Evolutionary conservation across 495 filamentous ascomycete species (phyloP).

Genomic region (Emericellopsis terricola): DNA sequence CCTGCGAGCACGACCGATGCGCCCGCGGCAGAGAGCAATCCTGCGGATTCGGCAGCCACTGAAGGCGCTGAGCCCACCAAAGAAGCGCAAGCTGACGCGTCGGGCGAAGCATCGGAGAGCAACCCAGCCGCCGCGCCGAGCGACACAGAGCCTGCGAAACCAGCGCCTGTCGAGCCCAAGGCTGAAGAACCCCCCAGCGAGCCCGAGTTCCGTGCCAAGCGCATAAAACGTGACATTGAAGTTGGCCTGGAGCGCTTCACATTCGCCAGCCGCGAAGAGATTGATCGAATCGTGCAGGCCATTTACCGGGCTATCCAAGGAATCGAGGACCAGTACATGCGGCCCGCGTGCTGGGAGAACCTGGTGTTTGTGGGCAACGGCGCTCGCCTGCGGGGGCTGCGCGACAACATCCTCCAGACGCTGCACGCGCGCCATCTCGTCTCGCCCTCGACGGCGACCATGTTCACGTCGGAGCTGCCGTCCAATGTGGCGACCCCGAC

Average conservation of each 20-base stretch:
- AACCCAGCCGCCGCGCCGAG: background rate
- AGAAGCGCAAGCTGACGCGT: background rate
- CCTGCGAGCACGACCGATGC: slow-evolving; percentile 10
- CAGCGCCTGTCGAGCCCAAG: background rate
- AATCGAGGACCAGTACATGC: slow-evolving; percentile 61
- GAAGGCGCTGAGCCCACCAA: background rate
- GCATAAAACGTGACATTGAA: slow-evolving; percentile 55
- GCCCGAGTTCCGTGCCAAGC: slow-evolving; percentile 18
- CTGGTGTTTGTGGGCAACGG: slow-evolving; percentile 81
- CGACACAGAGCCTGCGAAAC: no score
- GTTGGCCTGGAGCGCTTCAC: slow-evolving; percentile 79
- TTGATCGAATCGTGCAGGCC: slow-evolving; percentile 63
- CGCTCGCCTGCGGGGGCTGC: slow-evolving; percentile 66
- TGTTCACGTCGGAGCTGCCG: slow-evolving; percentile 91
- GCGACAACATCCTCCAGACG: slow-evolving; percentile 65
- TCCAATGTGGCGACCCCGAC: slow-evolving; percentile 77
- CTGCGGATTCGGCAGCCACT: slow-evolving; percentile 4
- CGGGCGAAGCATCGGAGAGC: background rate
- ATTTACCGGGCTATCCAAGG: slow-evolving; percentile 66
- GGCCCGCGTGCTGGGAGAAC: slow-evolving; percentile 76
- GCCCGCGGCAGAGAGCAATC: slow-evolving; percentile 15
- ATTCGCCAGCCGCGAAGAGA: slow-evolving; percentile 50
- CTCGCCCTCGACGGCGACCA: slow-evolving; percentile 76
- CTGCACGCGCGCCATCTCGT: slow-evolving; percentile 71
- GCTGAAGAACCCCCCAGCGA: slow-evolving; percentile 2